Base-by-base conservation (phyloP, 176 grass and related monocot genomes). In the Zoysia japonica region DNA sequence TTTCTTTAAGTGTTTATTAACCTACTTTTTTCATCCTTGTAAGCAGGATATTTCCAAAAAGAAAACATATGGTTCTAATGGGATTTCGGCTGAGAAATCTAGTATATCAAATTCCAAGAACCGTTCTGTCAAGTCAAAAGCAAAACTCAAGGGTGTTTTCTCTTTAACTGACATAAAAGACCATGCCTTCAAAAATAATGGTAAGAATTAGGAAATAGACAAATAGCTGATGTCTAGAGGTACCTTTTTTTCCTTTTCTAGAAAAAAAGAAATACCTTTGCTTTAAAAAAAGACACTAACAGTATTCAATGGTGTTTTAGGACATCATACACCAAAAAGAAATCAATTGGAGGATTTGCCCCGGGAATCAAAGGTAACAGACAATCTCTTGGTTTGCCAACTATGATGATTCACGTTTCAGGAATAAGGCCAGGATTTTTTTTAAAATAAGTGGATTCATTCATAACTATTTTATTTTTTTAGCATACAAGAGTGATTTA, bases 41-140 rank as follows among this genome's bases (percentile, higher is more conserved):
- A 43, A 60, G 7, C 71, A 89, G 87, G 87, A 85, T 76, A 36
- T 77, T 77, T 85, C 87, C 43, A 81, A 75, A 65, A 88, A 65
- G 65, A 72, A 77, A n/a, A 48, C 49, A 5, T 68, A 65, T 14
- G 71, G 71, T 49, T 80, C 76, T 10, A 35, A 57, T 0, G 48
- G 65, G 41, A 57, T 80, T 65, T 45, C 9, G 0, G 14, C 48
- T 28, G 56, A 44, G 35, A 76, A 63, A 84, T 55, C 82, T 39
- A 70, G 13, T 44, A 71, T 13, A 89, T 65, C 71, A 19, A 84
- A 59, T 41, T 57, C 65, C n/a, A 70, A 79, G 72, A 76, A 71
- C 65, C 56, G 65, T 80, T 36, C 54, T 41, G n/a, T 44, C n/a
- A 85, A 66, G 74, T 79, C 80, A 8, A 88, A 88, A 72, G 43